Base-by-base conservation (phyloP, 345 rosid species). In the Sisymbrium irio region DNA sequence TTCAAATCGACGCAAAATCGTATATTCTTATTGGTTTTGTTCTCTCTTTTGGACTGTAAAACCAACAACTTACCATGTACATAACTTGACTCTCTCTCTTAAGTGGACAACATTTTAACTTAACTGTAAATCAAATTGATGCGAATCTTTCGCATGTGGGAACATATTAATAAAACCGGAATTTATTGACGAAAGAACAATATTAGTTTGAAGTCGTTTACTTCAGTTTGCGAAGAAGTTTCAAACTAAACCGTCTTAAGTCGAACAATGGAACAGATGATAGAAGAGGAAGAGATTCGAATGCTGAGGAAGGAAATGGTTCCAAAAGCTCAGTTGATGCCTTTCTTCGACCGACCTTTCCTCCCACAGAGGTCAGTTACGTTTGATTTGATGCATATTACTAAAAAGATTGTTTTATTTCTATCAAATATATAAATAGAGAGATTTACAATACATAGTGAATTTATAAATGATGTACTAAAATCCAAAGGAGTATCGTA, bases 301-400 rank as follows among this genome's bases (percentile, higher is more conserved):
- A 55, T 71, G 82, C 62, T 90, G 62, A 86, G 98, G 61, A 92
- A 88, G 32, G 91, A 90, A 77, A 92, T 92, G 98, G 79, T 92
- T 44, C 97, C 95, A 12, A 85, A 86, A 85, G 95, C 91, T 47
- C 95, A 88, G 25, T 71, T 92, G 76, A 90, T 90, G 98, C 98
- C 98, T 71, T 78, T 74, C 40, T 87, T 92, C 37, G 92, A 87
- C 37, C 83, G 86, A 58, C 96, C 98, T 50, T 92, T 92, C 79
- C 79, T 68, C 35, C 97, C 96, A 5, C 95, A 92, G n/a, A 82
- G 95, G 93, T 82, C 35, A 49, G 37, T 14, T n/a, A n/a, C n/a
- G n/a, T n/a, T n/a, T n/a, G n/a, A n/a, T n/a, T 20, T 27, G 28
- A 27, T 27, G 4, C 3, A 27, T 27, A 27, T 27, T 27, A 27